Evolutionary conservation across 2,329 filamentous ascomycete genomes (phyloP), one percentile per base, ranked within the genome.

Genomic region (Conoideocrella luteorostrata): DNA sequence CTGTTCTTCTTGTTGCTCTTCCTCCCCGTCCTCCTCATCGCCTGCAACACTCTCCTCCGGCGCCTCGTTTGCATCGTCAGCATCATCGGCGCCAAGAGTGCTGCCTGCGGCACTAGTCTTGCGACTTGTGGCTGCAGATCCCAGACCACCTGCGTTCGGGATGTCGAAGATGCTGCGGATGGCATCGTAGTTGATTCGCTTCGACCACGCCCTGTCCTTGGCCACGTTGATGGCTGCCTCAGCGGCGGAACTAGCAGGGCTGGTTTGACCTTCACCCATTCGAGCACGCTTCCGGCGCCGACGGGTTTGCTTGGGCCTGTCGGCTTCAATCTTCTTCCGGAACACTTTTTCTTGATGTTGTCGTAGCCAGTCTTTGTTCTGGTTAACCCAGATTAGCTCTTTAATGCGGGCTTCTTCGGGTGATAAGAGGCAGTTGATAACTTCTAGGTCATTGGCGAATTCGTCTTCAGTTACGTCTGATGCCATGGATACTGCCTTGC

Each of bases 341-440:
- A 94, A 84, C 6, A 85, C 74, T 63, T 93, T 95, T 47, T 86
- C 81, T 58, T 96, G 89, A 58, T 94, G 85, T 39, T 82, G 78
- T 7, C 91, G 86, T 30, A 98, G 73, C 78, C 90, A 98, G 52
- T 94, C 88, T 60, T 93, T 89, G 64, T 98, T 97, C 59, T 90
- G 83, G 47, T 91, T 90, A 34, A 95, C 82, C 93, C 93, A 98
- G 41, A 97, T 86, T 47, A 82, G 80, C 62, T 96, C 90, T 62
- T 96, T 97, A 58, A 89, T 79, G 26, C 77, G 77, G 2, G 83
- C 78, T 65, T 97, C 90, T 3, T 80, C 77, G 1, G 82, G 77
- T 0, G 75, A 77, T 5, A 97, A 73, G 28, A 89, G 65, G 57
- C 90, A 95, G 54, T 86, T 86, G 47, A 76, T 69, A 5, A 98